These are phyloP conservation scores for Penicillium tannophilum DNA, from an alignment of 495 filamentous ascomycete species.

Conservation along the genomic window DNA sequence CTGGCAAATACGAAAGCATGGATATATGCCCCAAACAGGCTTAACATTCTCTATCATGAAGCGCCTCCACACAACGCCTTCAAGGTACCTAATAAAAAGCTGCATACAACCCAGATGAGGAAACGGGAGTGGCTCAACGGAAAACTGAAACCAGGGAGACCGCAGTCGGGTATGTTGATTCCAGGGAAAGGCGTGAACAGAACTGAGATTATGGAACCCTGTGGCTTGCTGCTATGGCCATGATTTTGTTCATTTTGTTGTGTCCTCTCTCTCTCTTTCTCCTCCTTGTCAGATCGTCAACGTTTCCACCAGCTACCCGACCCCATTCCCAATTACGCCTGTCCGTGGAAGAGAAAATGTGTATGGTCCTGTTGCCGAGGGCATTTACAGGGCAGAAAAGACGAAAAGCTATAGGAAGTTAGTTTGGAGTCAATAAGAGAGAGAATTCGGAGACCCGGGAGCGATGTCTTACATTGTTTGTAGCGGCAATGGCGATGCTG, in stretches of 20 bases:
- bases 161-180: neutral
- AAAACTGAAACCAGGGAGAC: conserved; percentile 4
- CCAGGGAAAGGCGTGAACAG: conserved; percentile 9
- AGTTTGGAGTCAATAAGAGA: neutral
- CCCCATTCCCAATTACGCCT: conserved; percentile 30
- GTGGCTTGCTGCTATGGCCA: conserved; percentile 31
- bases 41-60: conserved; percentile 36
- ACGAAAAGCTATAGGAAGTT: conserved; percentile 73
- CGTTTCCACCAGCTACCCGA: conserved; percentile 22
- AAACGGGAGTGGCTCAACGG: conserved; percentile 6
- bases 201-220: conserved; percentile 30
- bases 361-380: conserved; percentile 20
- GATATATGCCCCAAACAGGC: conserved; percentile 17
- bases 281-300: conserved; percentile 16
- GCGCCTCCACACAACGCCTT: conserved; percentile 26
- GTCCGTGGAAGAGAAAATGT: conserved; percentile 28
- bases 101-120: conserved; percentile 19
- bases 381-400: conserved; percentile 88
- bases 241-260: conserved; percentile 21
- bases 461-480: conserved; percentile 79
- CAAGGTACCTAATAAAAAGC: conserved; percentile 19
- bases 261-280: conserved; percentile 3
- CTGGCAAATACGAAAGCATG: neutral
- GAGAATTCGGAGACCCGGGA: conserved; percentile 31
- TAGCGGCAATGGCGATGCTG: conserved; percentile 98